Percentiles rank a stretch among this genome's conserved stretches.
Evolutionary conservation across 1,284 basidiomycete genomes (phyloP).

Genomic region (Porogramme epimiltina): DNA sequence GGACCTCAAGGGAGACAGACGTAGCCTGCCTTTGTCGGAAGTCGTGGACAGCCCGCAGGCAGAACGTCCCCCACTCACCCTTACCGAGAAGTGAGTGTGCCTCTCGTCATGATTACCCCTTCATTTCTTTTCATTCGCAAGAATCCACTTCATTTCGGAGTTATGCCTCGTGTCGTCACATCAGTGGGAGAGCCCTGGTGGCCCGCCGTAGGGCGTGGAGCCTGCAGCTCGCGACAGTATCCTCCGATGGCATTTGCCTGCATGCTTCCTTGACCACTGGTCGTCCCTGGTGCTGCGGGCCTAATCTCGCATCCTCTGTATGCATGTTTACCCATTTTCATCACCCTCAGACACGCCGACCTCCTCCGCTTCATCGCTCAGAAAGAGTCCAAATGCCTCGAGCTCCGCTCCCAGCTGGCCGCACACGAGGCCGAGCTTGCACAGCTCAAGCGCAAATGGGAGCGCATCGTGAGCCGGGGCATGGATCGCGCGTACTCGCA

Average conservation of each 20-base stretch:
- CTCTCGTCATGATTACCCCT: background rate
- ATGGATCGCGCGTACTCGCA: constrained; percentile 41
- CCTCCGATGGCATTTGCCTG: too few species aligned
- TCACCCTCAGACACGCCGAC: constrained; percentile 64
- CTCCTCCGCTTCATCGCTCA: constrained; percentile 78
- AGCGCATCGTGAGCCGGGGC: constrained; percentile 68
- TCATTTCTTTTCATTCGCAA: too few species aligned
- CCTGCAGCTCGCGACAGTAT: too few species aligned
- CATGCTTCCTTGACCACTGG: background rate
- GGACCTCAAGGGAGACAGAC: constrained; percentile 25
- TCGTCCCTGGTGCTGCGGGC: background rate
- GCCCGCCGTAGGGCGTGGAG: too few species aligned
- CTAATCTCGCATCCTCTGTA: background rate
- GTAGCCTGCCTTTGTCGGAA: constrained; percentile 25
- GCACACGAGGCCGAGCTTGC: constrained; percentile 70
- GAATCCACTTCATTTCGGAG: too few species aligned
- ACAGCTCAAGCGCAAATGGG: constrained; percentile 80
- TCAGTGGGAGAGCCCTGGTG: too few species aligned
- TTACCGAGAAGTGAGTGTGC: constrained; percentile 59
- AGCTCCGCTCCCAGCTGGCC: constrained; percentile 70
- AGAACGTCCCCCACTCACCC: constrained; percentile 48
- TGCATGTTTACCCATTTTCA: background rate
- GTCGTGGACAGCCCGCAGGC: constrained; percentile 15
- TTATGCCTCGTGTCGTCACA: too few species aligned
- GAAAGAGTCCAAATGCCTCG: constrained; percentile 80